Evolutionary conservation across 2,329 filamentous ascomycete species (phyloP), one percentile per base, ranked within the genome.

Genomic region (Cladosporium sp.): DNA sequence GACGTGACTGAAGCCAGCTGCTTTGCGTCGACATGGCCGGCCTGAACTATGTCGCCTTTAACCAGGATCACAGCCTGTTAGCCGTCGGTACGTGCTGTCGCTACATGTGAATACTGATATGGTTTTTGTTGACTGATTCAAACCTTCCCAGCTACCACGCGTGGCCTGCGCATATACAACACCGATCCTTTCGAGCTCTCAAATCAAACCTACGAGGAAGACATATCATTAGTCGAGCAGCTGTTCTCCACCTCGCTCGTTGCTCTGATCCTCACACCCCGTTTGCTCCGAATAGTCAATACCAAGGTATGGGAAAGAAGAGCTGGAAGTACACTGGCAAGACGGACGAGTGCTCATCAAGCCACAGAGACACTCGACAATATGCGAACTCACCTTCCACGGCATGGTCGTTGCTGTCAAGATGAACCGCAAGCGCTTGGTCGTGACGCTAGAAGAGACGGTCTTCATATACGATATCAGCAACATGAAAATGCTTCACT

Each of bases 391-490:
- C 66, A 97, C 92, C 3, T 99, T 99, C 62, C 92, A 92, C 11
- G 95, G 91, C n/a, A 90, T 91, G 43, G 90, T 99, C 9, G 81
- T 97, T 36, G 91, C 92, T 17, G 89, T 99, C 53, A 88, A 91
- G 58, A 77, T 99, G 63, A 99, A 99, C 70, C 82, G 93, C 59
- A 97, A 96, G 70, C 85, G 93, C 32, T 80, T 99, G 20, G 89
- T 93, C 11, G 91, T 99, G 27, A 85, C 97, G 12, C 79, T 97
- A 51, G 93, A 99, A 68, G 90, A 96, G 62, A 88, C 96, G 67
- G 95, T 97, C 56, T 99, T 97, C 71, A 80, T 99, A 43, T 99
- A 99, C 74, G 93, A 99, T 69, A 97, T 99, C 58, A 90, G 91
- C 71, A 97, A 96, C 67, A 97, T 99, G 92, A 92, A 88, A 63